These are phyloP conservation scores for Fraxinus quadrangulata DNA, from an alignment of 257 asterid species.

Conservation along the genomic window DNA sequence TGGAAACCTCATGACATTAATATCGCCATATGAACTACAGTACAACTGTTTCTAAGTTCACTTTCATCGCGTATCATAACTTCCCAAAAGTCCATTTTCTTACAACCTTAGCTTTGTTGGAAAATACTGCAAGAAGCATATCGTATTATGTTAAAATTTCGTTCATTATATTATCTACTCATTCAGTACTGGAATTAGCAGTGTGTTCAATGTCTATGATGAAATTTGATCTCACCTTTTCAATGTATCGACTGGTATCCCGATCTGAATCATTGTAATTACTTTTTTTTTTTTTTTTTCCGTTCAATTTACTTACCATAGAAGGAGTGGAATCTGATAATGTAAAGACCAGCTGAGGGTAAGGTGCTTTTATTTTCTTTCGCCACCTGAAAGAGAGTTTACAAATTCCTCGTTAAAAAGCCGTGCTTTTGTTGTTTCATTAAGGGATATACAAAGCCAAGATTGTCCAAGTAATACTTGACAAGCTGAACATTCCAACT, in stretches of 20 bases:
- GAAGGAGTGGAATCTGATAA: slow-evolving; percentile 47
- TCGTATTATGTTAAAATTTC: background rate
- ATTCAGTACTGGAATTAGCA: no score
- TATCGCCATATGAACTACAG: background rate
- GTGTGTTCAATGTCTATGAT: no score
- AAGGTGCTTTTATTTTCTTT: slow-evolving; percentile 11
- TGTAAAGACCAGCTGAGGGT: slow-evolving; percentile 46
- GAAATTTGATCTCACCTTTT: slow-evolving; percentile 26
- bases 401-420: no score
- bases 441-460: no score
- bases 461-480: no score
- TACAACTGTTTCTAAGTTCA: background rate
- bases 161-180: background rate
- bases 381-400: slow-evolving; percentile 36
- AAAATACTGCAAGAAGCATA: slow-evolving; percentile 36
- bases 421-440: no score
- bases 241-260: background rate
- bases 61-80: background rate
- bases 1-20: background rate
- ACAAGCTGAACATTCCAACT: no score
- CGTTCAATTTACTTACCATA: slow-evolving; percentile 23
- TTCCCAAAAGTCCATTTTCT: slow-evolving; percentile 9
- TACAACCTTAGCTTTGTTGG: slow-evolving; percentile 47
- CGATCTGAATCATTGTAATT: background rate
- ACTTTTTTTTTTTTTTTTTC: background rate